Base-by-base conservation (phyloP, 2,329 filamentous ascomycete species). In the Paracoccidioides lutzii region DNA sequence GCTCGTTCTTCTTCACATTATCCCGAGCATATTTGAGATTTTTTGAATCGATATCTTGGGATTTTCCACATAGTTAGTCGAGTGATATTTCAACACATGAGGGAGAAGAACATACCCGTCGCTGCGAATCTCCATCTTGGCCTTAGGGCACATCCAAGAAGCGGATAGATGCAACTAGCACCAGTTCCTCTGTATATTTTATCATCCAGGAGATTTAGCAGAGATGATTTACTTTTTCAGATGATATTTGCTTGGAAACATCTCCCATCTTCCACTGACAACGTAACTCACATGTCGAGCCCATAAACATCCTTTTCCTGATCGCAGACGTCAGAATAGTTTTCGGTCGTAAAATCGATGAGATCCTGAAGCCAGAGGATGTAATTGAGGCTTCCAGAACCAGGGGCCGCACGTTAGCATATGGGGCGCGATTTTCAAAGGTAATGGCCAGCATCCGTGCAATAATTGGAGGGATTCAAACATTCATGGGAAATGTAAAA, bases 131-230 rank as follows among this genome's bases (percentile, higher is more conserved):
- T 77, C 90, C 90, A 97, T 3, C 68, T 71, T 1, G 80, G 77
- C 0, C 87, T 78, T 57, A 85, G 80, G 0, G 76, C 70, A 62
- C 86, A 88, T 22, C 84, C 88, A 0, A 98, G 77, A 1, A 97
- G 78, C 2, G 90, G 86, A 66, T 97, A 98, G 63, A 98, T 95
- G 63, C 85, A 85, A 62, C 88, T 94, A 14, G 91, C 88, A 1
- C 93, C 93, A 0, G 90, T 94, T 43, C 93, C 93, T 59, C 80
- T 82, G 49, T 7, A 45, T 33, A 10, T 51, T 35, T n/a, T 46
- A 6, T 30, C 12, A 22, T 46, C 28, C 30, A 9, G 6, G 12
- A 12, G 40, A 41, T 52, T 64, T 49, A 66, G 62, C 22, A n/a
- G 42, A 15, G 22, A 28, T 53, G 32, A 32, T 0, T 14, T 8